Evolutionary conservation across 257 asterid species (phyloP), one percentile per base, ranked within the genome.

Genomic region (Nicotiana tabacum): DNA sequence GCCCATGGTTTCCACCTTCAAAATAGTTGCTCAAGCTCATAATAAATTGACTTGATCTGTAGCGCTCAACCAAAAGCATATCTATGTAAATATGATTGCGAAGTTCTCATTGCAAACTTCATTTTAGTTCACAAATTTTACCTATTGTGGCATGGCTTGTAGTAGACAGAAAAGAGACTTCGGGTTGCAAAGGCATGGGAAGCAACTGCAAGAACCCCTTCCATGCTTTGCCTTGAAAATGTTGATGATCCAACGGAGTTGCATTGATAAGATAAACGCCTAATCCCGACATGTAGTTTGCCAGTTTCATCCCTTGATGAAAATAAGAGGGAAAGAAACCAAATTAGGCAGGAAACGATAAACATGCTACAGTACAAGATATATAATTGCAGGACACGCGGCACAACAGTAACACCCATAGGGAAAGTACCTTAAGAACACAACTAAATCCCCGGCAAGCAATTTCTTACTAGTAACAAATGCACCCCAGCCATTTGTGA

Each of bases 401-500:
- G 13, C 61, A 11, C 61, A 46, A 72, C 21, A 70, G 79, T 72
- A 72, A 46, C 11, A 7, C 0, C 3, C 60, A 46, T 72, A 0
- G 0, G n/a, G 27, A n/a, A 70, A 81, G 29, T 84, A 93, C 98
- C 98, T 92, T 65, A 92, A 85, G 70, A 93, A 92, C 82, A 92
- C 92, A 85, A 91, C 89, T 58, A 93, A 88, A 79, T 93, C 98
- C 9, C 98, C 92, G 16, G 92, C 89, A 39, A 88, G 90, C 89
- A 93, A 87, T 87, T 91, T 84, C 87, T 93, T 93, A 24, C 92
- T 88, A 46, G 91, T 89, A 43, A 92, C 94, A 82, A 92, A 93
- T 13, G 92, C 84, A 84, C 93, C 90, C 97, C 98, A 93, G 56
- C 98, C 98, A 21, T 94, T 90, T 12, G 98, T 91, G 30, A 93